Evolutionary conservation across 257 asterid species (phyloP).

Genomic region (Orobanche coerulescens): DNA sequence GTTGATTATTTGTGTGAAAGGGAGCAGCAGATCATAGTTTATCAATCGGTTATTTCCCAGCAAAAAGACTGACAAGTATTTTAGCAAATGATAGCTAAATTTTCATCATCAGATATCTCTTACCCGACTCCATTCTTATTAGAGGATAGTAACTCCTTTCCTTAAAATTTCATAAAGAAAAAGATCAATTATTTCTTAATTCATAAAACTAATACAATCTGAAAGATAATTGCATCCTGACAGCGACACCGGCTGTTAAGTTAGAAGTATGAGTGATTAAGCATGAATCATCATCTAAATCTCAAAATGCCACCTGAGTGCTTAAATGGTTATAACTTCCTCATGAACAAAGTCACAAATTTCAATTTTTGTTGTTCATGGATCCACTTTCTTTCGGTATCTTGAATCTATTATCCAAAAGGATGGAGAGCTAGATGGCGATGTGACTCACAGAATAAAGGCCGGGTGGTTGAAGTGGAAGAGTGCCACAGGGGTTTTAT

Average conservation of each 20-base stretch:
- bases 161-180: not conserved
- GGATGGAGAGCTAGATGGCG: no score
- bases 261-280: not conserved
- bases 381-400: no score
- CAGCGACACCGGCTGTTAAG: not conserved
- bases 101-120: not conserved
- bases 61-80: not conserved
- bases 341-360: not conserved
- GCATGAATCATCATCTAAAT: not conserved
- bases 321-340: not conserved
- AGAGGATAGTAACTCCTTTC: not conserved
- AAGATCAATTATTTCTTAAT: not conserved
- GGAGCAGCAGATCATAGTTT: conserved; percentile 4
- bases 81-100: not conserved
- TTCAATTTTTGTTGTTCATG: not conserved
- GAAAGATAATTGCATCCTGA: not conserved
- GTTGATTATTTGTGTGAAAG: not conserved
- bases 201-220: not conserved
- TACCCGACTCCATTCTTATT: not conserved
- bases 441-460: no score
- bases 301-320: not conserved
- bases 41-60: not conserved
- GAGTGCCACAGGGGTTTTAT: no score
- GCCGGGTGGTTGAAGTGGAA: no score
- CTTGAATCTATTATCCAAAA: no score